A percentile compares a stretch with the other conserved stretches of the same genome.
Conservation (phyloP, 306 rosid genomes). For the Pueraria montana region DNA sequence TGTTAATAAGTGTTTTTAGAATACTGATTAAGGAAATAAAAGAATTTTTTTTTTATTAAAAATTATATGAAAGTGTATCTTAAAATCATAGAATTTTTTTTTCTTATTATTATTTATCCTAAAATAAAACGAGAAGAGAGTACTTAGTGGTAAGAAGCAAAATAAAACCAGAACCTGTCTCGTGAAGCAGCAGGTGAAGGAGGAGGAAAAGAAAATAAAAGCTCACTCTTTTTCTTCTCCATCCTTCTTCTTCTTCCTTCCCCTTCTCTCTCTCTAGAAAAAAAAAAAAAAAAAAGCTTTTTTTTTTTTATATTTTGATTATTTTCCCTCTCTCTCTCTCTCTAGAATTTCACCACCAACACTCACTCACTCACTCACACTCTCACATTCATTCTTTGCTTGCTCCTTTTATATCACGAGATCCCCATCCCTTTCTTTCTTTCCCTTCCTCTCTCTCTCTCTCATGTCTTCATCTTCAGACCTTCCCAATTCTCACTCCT, state of each 20-base stretch:
- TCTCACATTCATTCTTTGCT: conserved; percentile 96
- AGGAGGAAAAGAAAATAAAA: conserved; percentile 44
- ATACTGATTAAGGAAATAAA: too few species aligned
- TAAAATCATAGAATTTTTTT: too few species aligned
- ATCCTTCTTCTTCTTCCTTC: conserved; percentile 21
- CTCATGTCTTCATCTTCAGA: conserved; percentile 44
- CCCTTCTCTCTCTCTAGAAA: conserved; percentile 35
- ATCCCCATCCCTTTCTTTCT: conserved; percentile 75
- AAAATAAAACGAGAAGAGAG: neutral
- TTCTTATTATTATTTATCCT: too few species aligned
- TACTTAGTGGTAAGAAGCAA: neutral
- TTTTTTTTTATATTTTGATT: too few species aligned
- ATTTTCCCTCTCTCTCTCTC: conserved; percentile 36
- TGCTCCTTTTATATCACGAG: conserved; percentile 88
- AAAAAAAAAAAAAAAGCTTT: neutral
- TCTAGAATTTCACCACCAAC: conserved; percentile 37
- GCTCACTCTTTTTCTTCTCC: conserved; percentile 43
- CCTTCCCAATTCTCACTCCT: conserved; percentile 37
- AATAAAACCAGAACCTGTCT: conserved; percentile 56
- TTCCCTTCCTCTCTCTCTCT: conserved; percentile 16
- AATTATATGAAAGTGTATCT: too few species aligned
- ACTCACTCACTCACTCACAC: too few species aligned
- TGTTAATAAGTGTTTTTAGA: too few species aligned
- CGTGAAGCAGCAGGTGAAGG: conserved; percentile 86
- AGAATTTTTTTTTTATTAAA: too few species aligned